phyloP scores from a whole-genome alignment of 192 early-diverging fungal genomes.

The Podila verticillata region DNA sequence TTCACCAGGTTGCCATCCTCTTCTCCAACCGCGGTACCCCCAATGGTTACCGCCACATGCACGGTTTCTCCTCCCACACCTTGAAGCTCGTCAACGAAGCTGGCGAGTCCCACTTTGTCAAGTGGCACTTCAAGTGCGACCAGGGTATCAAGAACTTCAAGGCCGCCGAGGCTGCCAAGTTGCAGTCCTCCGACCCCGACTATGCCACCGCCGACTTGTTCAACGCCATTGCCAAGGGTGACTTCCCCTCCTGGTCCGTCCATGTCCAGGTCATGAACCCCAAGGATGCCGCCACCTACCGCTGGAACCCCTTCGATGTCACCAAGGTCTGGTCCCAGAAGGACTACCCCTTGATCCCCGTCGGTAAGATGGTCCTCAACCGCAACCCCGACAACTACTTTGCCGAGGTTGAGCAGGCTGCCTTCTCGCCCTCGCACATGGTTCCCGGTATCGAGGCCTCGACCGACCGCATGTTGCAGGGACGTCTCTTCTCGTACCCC shows the following conservation, averaged over 20 bases:
- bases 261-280: conserved; percentile 80
- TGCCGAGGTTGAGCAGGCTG: conserved; percentile 86
- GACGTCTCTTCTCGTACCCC: conserved; percentile 84
- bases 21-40: conserved; percentile 89
- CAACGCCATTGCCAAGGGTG: conserved; percentile 72
- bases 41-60: conserved; percentile 82
- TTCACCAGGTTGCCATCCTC: conserved; percentile 83
- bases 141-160: conserved; percentile 80
- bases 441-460: conserved; percentile 85
- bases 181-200: conserved; percentile 76
- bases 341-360: conserved; percentile 77
- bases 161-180: conserved; percentile 66
- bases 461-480: conserved; percentile 86
- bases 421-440: conserved; percentile 81
- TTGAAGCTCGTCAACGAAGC: conserved; percentile 76
- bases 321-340: conserved; percentile 87
- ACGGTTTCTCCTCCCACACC: conserved; percentile 85
- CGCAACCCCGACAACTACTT: conserved; percentile 89
- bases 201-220: conserved; percentile 82
- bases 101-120: conserved; percentile 78
- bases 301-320: conserved; percentile 83
- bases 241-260: conserved; percentile 77
- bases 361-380: conserved; percentile 83
- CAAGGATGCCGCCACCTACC: conserved; percentile 75
- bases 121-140: conserved; percentile 88